A percentile compares a stretch with the other conserved stretches of the same genome.
Evolutionary conservation across 2,329 filamentous ascomycete genomes (phyloP).

Genomic region (Fusarium circinatum): DNA sequence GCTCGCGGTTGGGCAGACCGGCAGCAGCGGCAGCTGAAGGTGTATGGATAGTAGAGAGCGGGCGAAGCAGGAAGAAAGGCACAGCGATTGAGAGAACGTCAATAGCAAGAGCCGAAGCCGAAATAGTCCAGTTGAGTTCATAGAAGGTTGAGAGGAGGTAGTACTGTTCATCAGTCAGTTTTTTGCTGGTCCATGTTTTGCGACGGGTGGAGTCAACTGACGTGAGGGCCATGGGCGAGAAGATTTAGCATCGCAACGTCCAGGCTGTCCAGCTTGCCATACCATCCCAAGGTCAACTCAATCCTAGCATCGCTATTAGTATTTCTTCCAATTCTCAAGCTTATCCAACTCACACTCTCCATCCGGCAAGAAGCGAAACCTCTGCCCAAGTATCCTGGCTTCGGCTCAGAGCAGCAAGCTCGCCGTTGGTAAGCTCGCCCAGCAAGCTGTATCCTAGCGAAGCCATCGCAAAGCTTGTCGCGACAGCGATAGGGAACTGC

Average conservation of each 20-base stretch:
- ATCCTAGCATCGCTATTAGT: constrained; percentile 56
- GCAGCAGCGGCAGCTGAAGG: constrained; percentile 53
- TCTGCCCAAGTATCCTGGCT: constrained; percentile 70
- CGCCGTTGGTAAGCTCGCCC: constrained; percentile 68
- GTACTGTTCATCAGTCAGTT: constrained; percentile 57
- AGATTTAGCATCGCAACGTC: constrained; percentile 73
- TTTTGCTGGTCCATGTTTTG: background rate
- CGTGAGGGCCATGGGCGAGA: constrained; percentile 78
- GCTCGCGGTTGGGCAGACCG: constrained; percentile 68
- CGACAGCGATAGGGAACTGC: constrained; percentile 64
- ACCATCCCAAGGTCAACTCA: constrained; percentile 79
- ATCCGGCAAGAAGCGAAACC: constrained; percentile 63
- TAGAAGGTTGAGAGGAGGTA: constrained; percentile 85
- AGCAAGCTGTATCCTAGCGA: constrained; percentile 71
- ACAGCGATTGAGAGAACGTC: constrained; percentile 75
- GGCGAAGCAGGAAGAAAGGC: constrained; percentile 80
- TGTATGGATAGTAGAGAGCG: constrained; percentile 71
- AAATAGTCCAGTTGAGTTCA: constrained; percentile 69
- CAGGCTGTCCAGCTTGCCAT: constrained; percentile 76
- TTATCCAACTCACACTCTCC: constrained; percentile 64
- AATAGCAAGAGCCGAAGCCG: constrained; percentile 70
- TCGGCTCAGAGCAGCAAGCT: constrained; percentile 75
- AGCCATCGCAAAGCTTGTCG: constrained; percentile 70
- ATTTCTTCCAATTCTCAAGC: background rate
- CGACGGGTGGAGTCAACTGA: constrained; percentile 51